Evolutionary conservation across 2,329 filamentous ascomycete species (phyloP), one percentile per base, ranked within the genome.

Genomic region (Colletotrichum tabaci): DNA sequence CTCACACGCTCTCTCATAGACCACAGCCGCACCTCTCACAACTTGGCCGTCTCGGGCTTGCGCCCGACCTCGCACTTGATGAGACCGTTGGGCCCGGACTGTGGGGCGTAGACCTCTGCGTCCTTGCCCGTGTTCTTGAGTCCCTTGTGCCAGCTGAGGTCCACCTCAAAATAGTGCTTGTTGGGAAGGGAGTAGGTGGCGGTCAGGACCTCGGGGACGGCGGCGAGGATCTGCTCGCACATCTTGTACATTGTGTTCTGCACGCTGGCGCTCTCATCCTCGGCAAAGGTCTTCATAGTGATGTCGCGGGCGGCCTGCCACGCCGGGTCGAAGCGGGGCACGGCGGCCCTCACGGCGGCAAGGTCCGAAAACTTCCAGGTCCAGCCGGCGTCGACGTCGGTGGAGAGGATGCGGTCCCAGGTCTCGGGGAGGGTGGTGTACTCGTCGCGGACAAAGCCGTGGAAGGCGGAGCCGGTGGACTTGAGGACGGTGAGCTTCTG

Each of bases 161-260:
- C 96, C 82, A 98, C 92, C 84, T 98, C 96, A 80, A 98, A 98
- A 85, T 98, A 98, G 84, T 99, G 96, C 87, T 98, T 98, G 87
- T 99, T 99, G 13, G 96, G 96, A 78, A 99, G 87, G 10, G 92
- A 87, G 81, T 98, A 98, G 77, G 92, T 89, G 52, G 96, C 94
- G 26, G 88, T 87, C 55, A 92, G 89, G 26, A 95, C 89, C 74
- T 91, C 86, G 16, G 94, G 92, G 30, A 91, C 93, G 26, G 87
- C 90, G 10, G 89, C 92, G 64, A 99, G 87, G 76, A 99, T 98
- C 81, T 92, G 87, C 82, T 96, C 93, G 77, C 90, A 91, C 96
- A 99, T 99, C 87, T 98, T 97, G 87, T 98, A 99, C 96, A 99
- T 98, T 73, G 96, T 98, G 77, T 92, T 92, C 85, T 99, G 96